These are phyloP conservation scores for Fusarium sarcochroum DNA, from an alignment of 2,329 filamentous ascomycete genomes.

Conservation along the genomic window DNA sequence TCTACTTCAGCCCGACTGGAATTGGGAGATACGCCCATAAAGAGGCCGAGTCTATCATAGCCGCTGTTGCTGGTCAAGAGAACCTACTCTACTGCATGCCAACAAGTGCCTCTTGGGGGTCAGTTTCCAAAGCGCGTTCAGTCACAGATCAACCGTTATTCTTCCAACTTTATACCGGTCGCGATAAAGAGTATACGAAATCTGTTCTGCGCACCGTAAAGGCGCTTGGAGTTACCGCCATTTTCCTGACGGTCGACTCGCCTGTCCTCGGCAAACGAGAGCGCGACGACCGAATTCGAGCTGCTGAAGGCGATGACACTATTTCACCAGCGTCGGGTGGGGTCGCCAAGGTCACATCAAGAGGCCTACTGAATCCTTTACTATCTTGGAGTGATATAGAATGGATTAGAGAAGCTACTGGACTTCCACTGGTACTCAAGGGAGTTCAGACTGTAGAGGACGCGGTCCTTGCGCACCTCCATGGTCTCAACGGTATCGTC, in stretches of 20 bases:
- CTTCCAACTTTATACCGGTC: conserved; percentile 7
- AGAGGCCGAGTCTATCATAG: background rate
- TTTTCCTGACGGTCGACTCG: conserved; percentile 7
- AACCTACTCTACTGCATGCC: conserved; percentile 2
- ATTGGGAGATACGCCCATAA: conserved; percentile 6
- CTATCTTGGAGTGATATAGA: conserved; percentile 72
- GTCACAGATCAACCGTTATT: background rate
- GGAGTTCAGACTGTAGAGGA: conserved; percentile 77
- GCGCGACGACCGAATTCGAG: conserved; percentile 3
- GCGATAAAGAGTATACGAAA: conserved; percentile 1
- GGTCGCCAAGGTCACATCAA: background rate
- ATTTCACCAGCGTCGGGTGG: background rate
- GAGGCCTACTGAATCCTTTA: background rate
- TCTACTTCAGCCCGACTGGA: conserved; percentile 3
- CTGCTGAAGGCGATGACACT: background rate
- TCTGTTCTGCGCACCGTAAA: background rate
- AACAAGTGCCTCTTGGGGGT: conserved; percentile 7
- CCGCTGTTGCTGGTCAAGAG: background rate
- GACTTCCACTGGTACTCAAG: conserved; percentile 74
- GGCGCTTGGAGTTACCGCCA: background rate
- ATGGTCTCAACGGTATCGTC: conserved; percentile 76
- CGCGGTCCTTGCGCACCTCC: conserved; percentile 70
- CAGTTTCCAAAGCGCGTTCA: background rate
- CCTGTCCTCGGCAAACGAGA: conserved; percentile 9
- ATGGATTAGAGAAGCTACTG: conserved; percentile 67